These are phyloP conservation scores for Solanum chilense DNA, from an alignment of 257 asterid genomes.

Conservation along the genomic window DNA sequence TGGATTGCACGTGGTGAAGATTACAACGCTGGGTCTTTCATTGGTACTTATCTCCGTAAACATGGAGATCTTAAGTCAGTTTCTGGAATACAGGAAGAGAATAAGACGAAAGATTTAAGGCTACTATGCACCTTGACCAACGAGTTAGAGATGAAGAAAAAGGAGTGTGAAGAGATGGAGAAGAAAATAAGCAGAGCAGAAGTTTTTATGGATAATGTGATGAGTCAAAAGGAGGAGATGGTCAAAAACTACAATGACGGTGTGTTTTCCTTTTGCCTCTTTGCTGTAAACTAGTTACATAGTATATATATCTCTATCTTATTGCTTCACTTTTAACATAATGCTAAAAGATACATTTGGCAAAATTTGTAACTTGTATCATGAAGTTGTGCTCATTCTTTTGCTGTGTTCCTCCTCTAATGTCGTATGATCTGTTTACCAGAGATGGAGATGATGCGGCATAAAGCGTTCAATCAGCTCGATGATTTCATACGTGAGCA, in stretches of 20 bases:
- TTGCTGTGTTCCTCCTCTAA: background rate
- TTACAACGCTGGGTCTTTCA: conserved; percentile 14
- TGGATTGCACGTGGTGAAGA: conserved; percentile 71
- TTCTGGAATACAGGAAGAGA: conserved; percentile 33
- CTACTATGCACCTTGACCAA: conserved; percentile 29
- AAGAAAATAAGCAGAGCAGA: conserved; percentile 2
- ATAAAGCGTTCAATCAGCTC: background rate
- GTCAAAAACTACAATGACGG: conserved; percentile 1
- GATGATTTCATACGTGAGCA: background rate
- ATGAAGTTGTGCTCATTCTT: background rate
- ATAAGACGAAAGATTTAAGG: conserved; percentile 28
- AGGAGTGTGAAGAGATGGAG: conserved; percentile 28
- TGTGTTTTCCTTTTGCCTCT: background rate
- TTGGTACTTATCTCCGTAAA: conserved; percentile 48
- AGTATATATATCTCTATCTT: background rate
- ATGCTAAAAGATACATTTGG: background rate
- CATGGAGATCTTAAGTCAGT: conserved; percentile 61
- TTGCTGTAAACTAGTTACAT: background rate
- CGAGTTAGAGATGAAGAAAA: conserved; percentile 26
- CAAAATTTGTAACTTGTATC: background rate
- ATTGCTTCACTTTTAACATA: background rate
- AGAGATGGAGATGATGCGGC: conserved; percentile 11
- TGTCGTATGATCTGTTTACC: background rate
- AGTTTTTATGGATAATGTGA: background rate
- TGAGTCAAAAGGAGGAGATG: conserved; percentile 8